Base-by-base conservation (phyloP, 2,329 filamentous ascomycete species). In the Fusarium sp. region DNA sequence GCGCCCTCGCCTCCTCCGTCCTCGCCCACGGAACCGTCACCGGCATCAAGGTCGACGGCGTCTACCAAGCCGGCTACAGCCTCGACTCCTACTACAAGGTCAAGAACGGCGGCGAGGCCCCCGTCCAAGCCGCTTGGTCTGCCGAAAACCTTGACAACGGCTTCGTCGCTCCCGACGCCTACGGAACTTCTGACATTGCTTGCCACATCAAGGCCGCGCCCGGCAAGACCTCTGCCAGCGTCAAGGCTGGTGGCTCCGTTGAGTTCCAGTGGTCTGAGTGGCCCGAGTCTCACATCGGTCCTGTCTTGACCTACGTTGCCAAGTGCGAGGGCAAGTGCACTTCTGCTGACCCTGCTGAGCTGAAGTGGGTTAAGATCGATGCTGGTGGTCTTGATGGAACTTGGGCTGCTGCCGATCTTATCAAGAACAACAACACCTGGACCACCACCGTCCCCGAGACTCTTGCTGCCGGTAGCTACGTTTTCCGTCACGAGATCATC, bases 331-430 rank as follows among this genome's bases (percentile, higher is more conserved):
- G 84, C 45, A 84, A 87, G 75, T 90, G 86, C 79, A 80, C 83
- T 41, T 75, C 77, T 1, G 86, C 85, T 57, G 84, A 86, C 78
- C 85, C 86, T 78, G 78, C 79, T 6, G 75, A 79, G 6, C 83
- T 90, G 44, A 78, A 86, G 71, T 91, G 86, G 80, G 87, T 90
- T 82, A 91, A 91, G 85, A 90, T 91, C 60, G 84, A 85, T 49
- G 84, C 84, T 67, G 89, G 87, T 70, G 82, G 88, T 34, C 78
- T 80, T 55, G 80, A 78, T 50, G 64, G 77, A 64, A 70, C 61
- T 10, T 83, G 81, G 79, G 77, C 77, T 34, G 74, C 79, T 31
- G 73, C 73, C 64, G 76, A 83, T 12, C 76, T 88, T 59, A 85
- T 86, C 74, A 73, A 78, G 65, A 77, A 78, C 84, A 74, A 77